Conservation (phyloP, 208 protist genomes). For the Angomonas ambiguus region DNA sequence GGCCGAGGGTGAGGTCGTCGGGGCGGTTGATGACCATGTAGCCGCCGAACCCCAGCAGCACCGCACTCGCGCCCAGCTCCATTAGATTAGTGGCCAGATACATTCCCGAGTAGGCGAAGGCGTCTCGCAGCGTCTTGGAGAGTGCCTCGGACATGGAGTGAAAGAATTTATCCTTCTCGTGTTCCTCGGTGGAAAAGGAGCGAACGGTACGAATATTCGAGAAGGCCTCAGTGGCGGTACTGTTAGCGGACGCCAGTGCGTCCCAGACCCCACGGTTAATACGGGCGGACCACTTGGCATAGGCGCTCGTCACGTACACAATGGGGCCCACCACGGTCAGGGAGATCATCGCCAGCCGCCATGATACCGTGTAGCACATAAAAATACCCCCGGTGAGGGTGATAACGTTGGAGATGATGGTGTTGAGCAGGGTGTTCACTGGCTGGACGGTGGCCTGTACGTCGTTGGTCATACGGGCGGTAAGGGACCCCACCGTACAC, state of each 20-base stretch:
- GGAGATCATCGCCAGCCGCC: constrained; percentile 51
- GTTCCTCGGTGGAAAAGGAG: constrained; percentile 51
- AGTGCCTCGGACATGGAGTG: constrained; percentile 40
- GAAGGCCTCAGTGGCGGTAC: constrained; percentile 50
- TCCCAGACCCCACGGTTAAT: constrained; percentile 55
- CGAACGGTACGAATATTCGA: constrained; percentile 56
- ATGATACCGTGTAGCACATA: constrained; percentile 46
- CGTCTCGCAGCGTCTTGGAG: constrained; percentile 34
- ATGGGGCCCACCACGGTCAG: constrained; percentile 47
- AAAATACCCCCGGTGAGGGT: constrained; percentile 34
- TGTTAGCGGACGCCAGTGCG: constrained; percentile 45
- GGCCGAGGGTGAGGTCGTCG: constrained; percentile 36
- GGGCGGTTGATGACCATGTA: constrained; percentile 38
- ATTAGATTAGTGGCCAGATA: constrained; percentile 35
- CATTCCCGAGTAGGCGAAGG: constrained; percentile 34
- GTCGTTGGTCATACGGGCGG: constrained; percentile 62
- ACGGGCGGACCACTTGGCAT: constrained; percentile 34
- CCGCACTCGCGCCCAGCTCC: constrained; percentile 32
- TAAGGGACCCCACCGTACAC: constrained; percentile 46
- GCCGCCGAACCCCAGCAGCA: constrained; percentile 45
- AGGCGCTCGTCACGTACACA: constrained; percentile 43
- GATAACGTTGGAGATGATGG: constrained; percentile 40
- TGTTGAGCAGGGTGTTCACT: constrained; percentile 42
- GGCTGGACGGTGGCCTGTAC: constrained; percentile 51
- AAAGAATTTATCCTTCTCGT: constrained; percentile 34